phyloP scores from a whole-genome alignment of 2,329 filamentous ascomycete genomes.

The Nemania sp. region DNA sequence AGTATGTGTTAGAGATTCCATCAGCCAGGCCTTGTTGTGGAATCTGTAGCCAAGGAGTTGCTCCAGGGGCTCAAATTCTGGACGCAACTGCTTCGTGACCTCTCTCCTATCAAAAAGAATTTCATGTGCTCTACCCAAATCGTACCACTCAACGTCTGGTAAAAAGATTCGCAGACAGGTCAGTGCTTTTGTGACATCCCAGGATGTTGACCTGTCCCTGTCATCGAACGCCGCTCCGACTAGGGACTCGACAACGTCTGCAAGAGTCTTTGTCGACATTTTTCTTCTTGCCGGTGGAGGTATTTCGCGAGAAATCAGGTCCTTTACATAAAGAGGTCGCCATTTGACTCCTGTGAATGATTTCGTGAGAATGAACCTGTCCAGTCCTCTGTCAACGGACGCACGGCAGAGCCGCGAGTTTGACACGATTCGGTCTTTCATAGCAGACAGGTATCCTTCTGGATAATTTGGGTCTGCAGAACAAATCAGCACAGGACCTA shows the following conservation, averaged over 20 bases:
- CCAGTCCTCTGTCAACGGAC: constrained; percentile 65
- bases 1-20: constrained; percentile 81
- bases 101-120: constrained; percentile 51
- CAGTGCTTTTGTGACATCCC: constrained; percentile 53
- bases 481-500: constrained; percentile 20
- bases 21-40: constrained; percentile 66
- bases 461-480: constrained; percentile 66
- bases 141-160: constrained; percentile 59
- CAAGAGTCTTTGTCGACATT: constrained; percentile 72
- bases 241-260: constrained; percentile 85
- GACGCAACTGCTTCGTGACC: constrained; percentile 42
- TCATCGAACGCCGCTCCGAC: constrained; percentile 76
- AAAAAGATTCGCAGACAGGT: constrained; percentile 70
- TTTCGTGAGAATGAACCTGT: constrained; percentile 72
- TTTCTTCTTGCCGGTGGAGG: constrained; percentile 9
- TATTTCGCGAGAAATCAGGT: constrained; percentile 40
- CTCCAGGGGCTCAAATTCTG: constrained; percentile 59
- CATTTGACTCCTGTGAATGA: constrained; percentile 73
- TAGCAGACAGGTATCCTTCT: constrained; percentile 73
- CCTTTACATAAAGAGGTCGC: constrained; percentile 64
- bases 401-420: constrained; percentile 74
- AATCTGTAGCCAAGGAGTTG: constrained; percentile 74
- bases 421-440: constrained; percentile 72
- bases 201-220: constrained; percentile 58
- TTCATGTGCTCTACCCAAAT: constrained; percentile 47